Conservation (phyloP, 2,329 filamentous ascomycete species). For the Colletotrichum eleusines region DNA sequence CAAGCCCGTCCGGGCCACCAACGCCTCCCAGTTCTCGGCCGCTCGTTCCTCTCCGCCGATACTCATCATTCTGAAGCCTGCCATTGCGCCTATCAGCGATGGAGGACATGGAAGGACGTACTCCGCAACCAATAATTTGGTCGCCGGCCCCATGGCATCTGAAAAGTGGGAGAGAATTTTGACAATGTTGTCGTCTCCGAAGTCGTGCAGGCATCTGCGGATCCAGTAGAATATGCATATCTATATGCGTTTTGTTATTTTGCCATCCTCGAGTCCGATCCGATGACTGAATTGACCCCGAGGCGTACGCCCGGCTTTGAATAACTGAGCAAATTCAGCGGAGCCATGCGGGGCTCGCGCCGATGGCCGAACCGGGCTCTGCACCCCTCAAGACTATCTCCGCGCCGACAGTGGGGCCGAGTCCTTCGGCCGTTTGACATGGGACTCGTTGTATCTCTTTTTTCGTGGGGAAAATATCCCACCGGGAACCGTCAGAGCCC, state of each 20-base stretch:
- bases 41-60: constrained; percentile 52
- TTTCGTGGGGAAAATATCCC: not conserved
- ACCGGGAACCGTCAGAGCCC: not conserved
- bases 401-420: constrained; percentile 26
- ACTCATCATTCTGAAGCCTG: constrained; percentile 49
- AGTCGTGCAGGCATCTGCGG: constrained; percentile 54
- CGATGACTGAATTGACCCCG: too few relatives aligned
- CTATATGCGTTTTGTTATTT: constrained; percentile 40
- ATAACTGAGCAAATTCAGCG: constrained; percentile 23
- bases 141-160: constrained; percentile 49
- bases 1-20: constrained; percentile 46
- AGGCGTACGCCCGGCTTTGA: not conserved
- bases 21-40: constrained; percentile 43
- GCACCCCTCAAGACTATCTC: not conserved
- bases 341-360: not conserved
- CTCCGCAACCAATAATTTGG: constrained; percentile 51
- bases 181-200: constrained; percentile 49
- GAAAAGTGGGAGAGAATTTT: constrained; percentile 49
- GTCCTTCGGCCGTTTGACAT: constrained; percentile 19
- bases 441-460: not conserved
- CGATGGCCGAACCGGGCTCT: not conserved
- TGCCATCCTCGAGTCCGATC: not conserved
- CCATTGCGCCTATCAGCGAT: constrained; percentile 41
- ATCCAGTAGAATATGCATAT: constrained; percentile 53
- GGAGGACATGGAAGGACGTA: constrained; percentile 48